Evolutionary conservation across 2,329 filamentous ascomycete genomes (phyloP), one percentile per base, ranked within the genome.

Genomic region (Alternaria dauci): DNA sequence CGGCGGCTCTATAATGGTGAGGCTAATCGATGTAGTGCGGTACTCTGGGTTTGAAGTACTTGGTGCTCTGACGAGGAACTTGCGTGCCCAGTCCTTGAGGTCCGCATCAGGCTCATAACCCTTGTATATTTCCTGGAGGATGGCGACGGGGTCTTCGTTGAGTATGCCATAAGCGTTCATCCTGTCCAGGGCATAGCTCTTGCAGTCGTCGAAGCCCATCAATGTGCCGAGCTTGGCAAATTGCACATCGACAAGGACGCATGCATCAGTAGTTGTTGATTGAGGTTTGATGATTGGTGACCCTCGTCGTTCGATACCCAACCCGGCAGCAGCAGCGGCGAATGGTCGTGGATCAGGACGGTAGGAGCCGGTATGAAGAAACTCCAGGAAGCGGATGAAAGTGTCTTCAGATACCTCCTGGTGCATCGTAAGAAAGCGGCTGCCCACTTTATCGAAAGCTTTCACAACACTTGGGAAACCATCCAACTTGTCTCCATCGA

Each of bases 191-290:
- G 78, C 75, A 30, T 78, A 69, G 1, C 48, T 59, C 36, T 73
- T 71, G 36, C 81, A 68, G 46, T 81, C 80, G 14, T 72, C 67
- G 55, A 81, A 81, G 20, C 72, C 69, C 61, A 80, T 72, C 3
- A 62, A 56, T 28, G 62, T 65, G 9, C 75, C 78, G 5, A 78
- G 63, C 59, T 78, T 78, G 66, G 77, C 67, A 39, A 75, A 65
- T 16, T 59, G 58, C 30, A 77, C 69, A 32, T 75, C 69, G 9
- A 61, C 61, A 1, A 72, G 55, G 8, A 75, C 56, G 51, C 58
- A 65, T 2, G 68, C 59, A 4, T 58, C 52, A 2, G 55, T 60
- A 8, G 38, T 36, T 3, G 26, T 36, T 51, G 55, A 5, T 32
- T 56, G 28, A 26, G 62, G 47, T 48, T 67, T 67, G 61, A 75